A percentile compares a stretch with the other conserved stretches of the same genome.
These are phyloP conservation scores for Blastobotrys peoriensis DNA, from an alignment of 805 yeast species.

Conservation along the genomic window DNA sequence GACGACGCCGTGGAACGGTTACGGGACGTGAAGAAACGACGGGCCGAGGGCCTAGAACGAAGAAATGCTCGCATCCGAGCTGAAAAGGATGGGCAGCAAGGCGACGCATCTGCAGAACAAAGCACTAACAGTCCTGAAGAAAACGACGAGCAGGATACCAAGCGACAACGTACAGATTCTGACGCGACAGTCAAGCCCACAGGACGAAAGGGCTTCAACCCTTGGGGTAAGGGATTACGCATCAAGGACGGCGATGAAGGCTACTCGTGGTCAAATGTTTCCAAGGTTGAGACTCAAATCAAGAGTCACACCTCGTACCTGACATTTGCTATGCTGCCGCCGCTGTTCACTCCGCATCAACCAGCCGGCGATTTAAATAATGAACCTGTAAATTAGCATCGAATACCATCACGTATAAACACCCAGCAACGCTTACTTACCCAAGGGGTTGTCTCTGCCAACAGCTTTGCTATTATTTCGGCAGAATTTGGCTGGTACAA, in stretches of 20 bases:
- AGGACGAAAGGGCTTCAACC: conserved; percentile 54
- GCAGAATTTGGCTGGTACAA: neutral
- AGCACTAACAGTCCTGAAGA: conserved; percentile 20
- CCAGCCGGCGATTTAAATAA: neutral
- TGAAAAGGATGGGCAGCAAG: conserved; percentile 11
- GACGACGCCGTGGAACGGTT: conserved; percentile 76
- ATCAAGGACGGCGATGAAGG: conserved; percentile 80
- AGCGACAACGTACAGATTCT: conserved; percentile 10
- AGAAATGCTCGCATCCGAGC: conserved; percentile 22
- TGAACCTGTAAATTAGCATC: conserved; percentile 1
- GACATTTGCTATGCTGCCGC: conserved; percentile 69
- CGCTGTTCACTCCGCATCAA: conserved; percentile 12
- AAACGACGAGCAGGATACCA: conserved; percentile 23
- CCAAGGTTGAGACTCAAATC: conserved; percentile 75
- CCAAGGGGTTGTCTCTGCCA: conserved; percentile 5
- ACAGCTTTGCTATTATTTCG: neutral
- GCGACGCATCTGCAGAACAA: conserved; percentile 13
- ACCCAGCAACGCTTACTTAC: neutral
- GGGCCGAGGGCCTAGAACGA: conserved; percentile 44
- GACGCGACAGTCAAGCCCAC: conserved; percentile 8
- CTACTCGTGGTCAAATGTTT: conserved; percentile 78
- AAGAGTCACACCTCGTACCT: conserved; percentile 92
- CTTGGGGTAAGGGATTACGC: conserved; percentile 86
- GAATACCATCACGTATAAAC: neutral
- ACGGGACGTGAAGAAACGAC: conserved; percentile 67